Conservation (phyloP, 306 rosid species). For the Ormosia emarginata region DNA sequence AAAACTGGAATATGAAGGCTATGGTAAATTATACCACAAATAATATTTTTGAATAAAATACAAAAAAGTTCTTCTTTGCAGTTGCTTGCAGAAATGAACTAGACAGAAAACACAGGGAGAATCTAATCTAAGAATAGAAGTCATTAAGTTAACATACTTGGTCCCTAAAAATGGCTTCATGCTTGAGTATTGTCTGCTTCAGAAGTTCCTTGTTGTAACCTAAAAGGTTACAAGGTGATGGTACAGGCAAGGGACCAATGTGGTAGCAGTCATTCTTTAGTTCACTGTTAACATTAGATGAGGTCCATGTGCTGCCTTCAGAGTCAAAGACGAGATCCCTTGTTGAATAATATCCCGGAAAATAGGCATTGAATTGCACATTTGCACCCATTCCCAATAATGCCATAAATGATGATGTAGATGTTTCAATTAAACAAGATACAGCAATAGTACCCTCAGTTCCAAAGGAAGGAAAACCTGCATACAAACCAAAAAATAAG, state of each 20-base stretch:
- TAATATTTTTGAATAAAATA: background rate
- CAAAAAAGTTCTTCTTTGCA: background rate
- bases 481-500: conserved; percentile 11
- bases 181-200: conserved; percentile 63
- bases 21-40: background rate
- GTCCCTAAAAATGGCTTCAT: conserved; percentile 58
- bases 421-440: conserved; percentile 21
- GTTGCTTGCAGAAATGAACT: background rate
- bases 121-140: background rate
- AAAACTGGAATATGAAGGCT: background rate
- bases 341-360: conserved; percentile 26
- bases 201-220: conserved; percentile 45
- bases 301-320: conserved; percentile 44
- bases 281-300: conserved; percentile 23
- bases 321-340: conserved; percentile 32
- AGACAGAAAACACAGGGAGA: background rate
- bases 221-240: conserved; percentile 25
- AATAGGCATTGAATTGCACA: conserved; percentile 36
- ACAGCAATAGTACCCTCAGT: conserved; percentile 2
- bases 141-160: conserved; percentile 48
- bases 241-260: conserved; percentile 24
- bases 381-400: conserved; percentile 45
- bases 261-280: conserved; percentile 7
- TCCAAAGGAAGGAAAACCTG: conserved; percentile 32
- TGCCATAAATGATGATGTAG: conserved; percentile 33